Evolutionary conservation across 805 yeast species (phyloP).

Genomic region (Priceomyces castillae): DNA sequence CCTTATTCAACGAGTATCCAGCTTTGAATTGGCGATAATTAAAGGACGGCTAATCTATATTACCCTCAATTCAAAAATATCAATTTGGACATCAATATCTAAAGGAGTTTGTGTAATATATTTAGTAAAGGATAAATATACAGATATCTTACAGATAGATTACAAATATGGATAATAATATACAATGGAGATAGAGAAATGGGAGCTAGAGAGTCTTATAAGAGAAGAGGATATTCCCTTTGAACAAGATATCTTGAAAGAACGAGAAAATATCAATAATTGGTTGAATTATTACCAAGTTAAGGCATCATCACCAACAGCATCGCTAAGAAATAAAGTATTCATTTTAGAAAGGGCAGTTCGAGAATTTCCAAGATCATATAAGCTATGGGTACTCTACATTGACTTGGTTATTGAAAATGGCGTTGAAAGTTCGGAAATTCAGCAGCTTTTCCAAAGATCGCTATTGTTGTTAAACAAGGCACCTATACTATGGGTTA

Average conservation of each 20-base stretch:
- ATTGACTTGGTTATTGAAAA: slow-evolving; percentile 39
- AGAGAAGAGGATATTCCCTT: slow-evolving; percentile 27
- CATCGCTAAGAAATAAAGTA: slow-evolving; percentile 31
- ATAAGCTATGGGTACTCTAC: slow-evolving; percentile 55
- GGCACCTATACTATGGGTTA: slow-evolving; percentile 52
- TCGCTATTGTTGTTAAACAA: slow-evolving; percentile 43
- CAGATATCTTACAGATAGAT: no score
- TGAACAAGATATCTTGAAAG: slow-evolving; percentile 35
- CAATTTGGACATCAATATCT: neutral
- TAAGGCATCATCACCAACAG: slow-evolving; percentile 22
- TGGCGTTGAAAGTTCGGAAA: slow-evolving; percentile 28
- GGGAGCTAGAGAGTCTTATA: slow-evolving; percentile 16
- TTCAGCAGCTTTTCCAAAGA: slow-evolving; percentile 44
- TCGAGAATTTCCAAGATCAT: slow-evolving; percentile 39
- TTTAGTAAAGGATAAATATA: neutral
- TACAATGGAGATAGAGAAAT: slow-evolving; percentile 4
- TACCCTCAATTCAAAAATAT: neutral
- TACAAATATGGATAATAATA: neutral
- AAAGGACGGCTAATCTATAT: neutral
- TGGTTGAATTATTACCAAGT: slow-evolving; percentile 48
- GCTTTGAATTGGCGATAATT: neutral
- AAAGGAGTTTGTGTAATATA: slow-evolving; percentile 2
- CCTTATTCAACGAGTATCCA: neutral
- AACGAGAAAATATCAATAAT: slow-evolving; percentile 27
- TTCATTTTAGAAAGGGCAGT: slow-evolving; percentile 56